These are phyloP conservation scores for Earliella scabrosa DNA, from an alignment of 1,284 basidiomycete genomes.

Conservation along the genomic window DNA sequence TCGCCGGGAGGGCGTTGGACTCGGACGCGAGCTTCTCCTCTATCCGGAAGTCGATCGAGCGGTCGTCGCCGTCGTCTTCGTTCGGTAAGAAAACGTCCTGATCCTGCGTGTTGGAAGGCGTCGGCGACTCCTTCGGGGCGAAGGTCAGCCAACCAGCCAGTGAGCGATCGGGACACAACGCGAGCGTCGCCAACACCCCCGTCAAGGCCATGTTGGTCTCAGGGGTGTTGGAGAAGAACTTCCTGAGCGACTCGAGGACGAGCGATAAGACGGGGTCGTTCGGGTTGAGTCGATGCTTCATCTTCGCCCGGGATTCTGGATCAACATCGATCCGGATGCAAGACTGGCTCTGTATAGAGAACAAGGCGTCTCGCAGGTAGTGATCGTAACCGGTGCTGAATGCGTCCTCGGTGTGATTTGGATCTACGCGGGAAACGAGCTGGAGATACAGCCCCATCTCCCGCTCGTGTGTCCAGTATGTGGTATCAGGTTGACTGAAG, in stretches of 20 bases:
- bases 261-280: constrained; percentile 79
- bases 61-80: constrained; percentile 69
- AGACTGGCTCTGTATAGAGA: constrained; percentile 66
- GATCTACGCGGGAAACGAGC: constrained; percentile 81
- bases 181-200: constrained; percentile 78
- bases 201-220: constrained; percentile 91
- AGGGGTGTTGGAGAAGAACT: constrained; percentile 86
- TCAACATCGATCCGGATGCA: constrained; percentile 54
- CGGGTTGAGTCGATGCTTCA: constrained; percentile 77
- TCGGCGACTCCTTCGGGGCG: constrained; percentile 43
- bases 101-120: constrained; percentile 25
- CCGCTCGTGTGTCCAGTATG: constrained; percentile 77
- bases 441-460: constrained; percentile 84
- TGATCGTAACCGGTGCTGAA: constrained; percentile 87
- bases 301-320: constrained; percentile 43
- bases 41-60: constrained; percentile 76
- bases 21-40: constrained; percentile 68
- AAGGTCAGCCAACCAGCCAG: constrained; percentile 89
- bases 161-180: constrained; percentile 83
- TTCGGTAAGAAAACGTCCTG: constrained; percentile 19
- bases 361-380: constrained; percentile 82
- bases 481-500: constrained; percentile 68
- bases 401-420: constrained; percentile 70
- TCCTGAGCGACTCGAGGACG: constrained; percentile 71
- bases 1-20: constrained; percentile 61